Base-by-base conservation (phyloP, 805 yeast genomes). In the Kodamaea sagamina region DNA sequence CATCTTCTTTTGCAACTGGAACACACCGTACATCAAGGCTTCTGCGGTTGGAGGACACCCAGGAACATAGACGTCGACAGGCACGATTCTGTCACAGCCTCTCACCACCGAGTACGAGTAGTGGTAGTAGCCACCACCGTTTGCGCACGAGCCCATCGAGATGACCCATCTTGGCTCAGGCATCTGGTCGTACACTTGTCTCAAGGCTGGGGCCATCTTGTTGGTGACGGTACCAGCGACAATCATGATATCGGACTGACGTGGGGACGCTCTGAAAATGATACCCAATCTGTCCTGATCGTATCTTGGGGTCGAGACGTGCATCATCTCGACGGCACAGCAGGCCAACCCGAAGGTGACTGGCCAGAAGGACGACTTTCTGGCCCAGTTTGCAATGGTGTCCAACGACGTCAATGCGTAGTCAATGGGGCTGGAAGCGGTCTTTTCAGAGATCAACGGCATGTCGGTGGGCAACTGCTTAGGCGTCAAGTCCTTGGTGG, bases 291-390 rank as follows among this genome's bases (percentile, higher is more conserved):
- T 81, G 72, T 87, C 96, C 70, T 88, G 95, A 68, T 87, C 96
- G 66, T 87, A 87, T 61, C 96, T 76, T 48, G 96, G 95, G 46
- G 95, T 81, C 18, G 95, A 87, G 28, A 84, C 86, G 63, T 87
- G 96, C 96, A 87, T 87, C 96, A 87, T 87, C 68, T 87, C 96
- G 32, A 87, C 95, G 48, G 96, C 96, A 73, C 96, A 87, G 68
- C 96, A 87, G 6, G 95, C 95, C 59, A 87, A 73, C 25, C 96
- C 96, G 65, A 87, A 87, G 27, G 96, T 87, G 36, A 86, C 90
- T 6, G 96, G 96, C 96, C 96, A 87, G 65, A 87, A 87, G 1
- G 93, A 85, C 19, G 95, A 88, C 61, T 86, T 89, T 66, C 95
- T 78, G 1, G 92, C 95, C 96, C 96, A 87, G 71, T 84, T 84